phyloP scores from a whole-genome alignment of 805 yeast genomes.

The Peterozyma xylosa region DNA sequence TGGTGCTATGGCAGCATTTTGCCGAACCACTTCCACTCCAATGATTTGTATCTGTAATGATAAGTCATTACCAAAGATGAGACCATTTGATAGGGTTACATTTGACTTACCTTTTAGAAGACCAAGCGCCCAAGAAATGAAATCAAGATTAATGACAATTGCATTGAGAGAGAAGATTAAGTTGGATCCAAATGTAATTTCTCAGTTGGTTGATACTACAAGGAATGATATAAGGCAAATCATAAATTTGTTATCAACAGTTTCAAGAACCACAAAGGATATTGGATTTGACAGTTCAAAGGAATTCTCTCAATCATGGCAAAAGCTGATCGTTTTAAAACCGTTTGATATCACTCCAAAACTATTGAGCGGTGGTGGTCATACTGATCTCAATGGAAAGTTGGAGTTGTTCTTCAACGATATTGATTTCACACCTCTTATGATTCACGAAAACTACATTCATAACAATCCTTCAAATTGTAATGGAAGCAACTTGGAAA shows the following conservation, averaged over 20 bases:
- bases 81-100: slow-evolving; percentile 84
- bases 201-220: slow-evolving; percentile 77
- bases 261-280: slow-evolving; percentile 60
- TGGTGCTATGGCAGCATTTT: slow-evolving; percentile 83
- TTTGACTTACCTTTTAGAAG: slow-evolving; percentile 80
- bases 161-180: slow-evolving; percentile 79
- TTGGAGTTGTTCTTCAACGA: slow-evolving; percentile 89
- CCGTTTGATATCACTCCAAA: slow-evolving; percentile 85
- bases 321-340: slow-evolving; percentile 81
- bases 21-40: slow-evolving; percentile 81
- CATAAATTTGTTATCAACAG: slow-evolving; percentile 81
- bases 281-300: slow-evolving; percentile 61
- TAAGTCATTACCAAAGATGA: slow-evolving; percentile 86
- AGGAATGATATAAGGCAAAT: slow-evolving; percentile 92
- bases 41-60: slow-evolving; percentile 93
- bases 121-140: slow-evolving; percentile 77
- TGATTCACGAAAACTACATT: slow-evolving; percentile 93
- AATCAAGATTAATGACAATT: slow-evolving; percentile 82
- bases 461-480: slow-evolving; percentile 46
- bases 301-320: slow-evolving; percentile 65
- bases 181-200: slow-evolving; percentile 73
- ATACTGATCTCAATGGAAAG: slow-evolving; percentile 69
- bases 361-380: slow-evolving; percentile 46
- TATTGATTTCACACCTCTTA: slow-evolving; percentile 87
- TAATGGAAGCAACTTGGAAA: slow-evolving; percentile 35